A percentile compares a stretch with the other conserved stretches of the same genome.
Evolutionary conservation across 352 stramenopile genomes (phyloP).

Genomic region (Phytopythium cucurbitacearum): DNA sequence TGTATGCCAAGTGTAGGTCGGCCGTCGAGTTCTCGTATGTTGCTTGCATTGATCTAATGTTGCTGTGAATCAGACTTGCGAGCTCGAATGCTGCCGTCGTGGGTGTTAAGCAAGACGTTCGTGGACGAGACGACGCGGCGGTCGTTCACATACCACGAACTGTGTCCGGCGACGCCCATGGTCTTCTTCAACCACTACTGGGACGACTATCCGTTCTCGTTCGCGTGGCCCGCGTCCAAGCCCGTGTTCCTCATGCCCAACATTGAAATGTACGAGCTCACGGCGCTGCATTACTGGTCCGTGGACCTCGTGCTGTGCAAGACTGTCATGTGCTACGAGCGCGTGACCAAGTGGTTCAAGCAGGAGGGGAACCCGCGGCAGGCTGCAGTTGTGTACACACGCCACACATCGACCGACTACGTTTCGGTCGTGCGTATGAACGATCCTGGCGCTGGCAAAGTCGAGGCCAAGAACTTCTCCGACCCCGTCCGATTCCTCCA

Average conservation of each 20-base stretch:
- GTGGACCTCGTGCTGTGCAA: slow-evolving; percentile 53
- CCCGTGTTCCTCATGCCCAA: slow-evolving; percentile 48
- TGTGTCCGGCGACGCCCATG: slow-evolving; percentile 45
- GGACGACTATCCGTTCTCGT: slow-evolving; percentile 18
- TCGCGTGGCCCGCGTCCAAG: slow-evolving; percentile 30
- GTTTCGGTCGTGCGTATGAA: slow-evolving; percentile 13
- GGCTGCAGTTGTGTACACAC: slow-evolving; percentile 35
- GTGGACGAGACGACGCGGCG: slow-evolving; percentile 16
- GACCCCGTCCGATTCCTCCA: slow-evolving; percentile 25
- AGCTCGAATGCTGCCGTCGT: slow-evolving; percentile 37
- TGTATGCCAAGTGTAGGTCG: slow-evolving; percentile 59
- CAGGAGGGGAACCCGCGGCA: slow-evolving; percentile 46
- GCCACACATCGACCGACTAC: slow-evolving; percentile 32
- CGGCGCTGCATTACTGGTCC: slow-evolving; percentile 31
- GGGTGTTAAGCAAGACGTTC: slow-evolving; percentile 37
- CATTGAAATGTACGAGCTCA: slow-evolving; percentile 53
- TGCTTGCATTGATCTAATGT: too few species aligned
- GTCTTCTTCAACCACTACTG: slow-evolving; percentile 66
- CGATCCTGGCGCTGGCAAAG: slow-evolving; percentile 7
- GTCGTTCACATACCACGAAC: slow-evolving; percentile 41
- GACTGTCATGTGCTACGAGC: slow-evolving; percentile 39
- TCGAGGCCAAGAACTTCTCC: slow-evolving; percentile 18
- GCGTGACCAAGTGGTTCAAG: slow-evolving; percentile 38
- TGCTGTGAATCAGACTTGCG: slow-evolving; percentile 23
- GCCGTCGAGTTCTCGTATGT: neutral